Conservation (phyloP, 2,329 filamentous ascomycete genomes). For the Penicillium brevicompactum region DNA sequence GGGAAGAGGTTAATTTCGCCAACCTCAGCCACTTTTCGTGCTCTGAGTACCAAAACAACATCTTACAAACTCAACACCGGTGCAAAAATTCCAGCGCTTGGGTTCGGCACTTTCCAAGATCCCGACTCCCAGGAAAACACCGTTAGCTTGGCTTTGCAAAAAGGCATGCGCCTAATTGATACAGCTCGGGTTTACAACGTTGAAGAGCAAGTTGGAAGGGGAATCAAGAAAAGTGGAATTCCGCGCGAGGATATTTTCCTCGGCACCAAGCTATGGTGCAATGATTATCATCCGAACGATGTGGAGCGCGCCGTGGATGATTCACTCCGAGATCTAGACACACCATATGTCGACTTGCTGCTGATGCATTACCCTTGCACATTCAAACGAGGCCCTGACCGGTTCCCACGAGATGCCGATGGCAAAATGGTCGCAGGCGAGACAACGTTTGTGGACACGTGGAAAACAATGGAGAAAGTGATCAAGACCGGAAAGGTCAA, state of each 20-base stretch:
- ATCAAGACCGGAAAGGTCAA: slow-evolving; percentile 26
- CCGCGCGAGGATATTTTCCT: slow-evolving; percentile 49
- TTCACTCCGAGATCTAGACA: slow-evolving; percentile 60
- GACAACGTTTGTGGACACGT: slow-evolving; percentile 50
- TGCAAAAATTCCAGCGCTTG: slow-evolving; percentile 59
- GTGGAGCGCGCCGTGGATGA: slow-evolving; percentile 62
- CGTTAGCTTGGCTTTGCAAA: slow-evolving; percentile 39
- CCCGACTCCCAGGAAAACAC: slow-evolving; percentile 47
- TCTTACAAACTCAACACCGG: slow-evolving; percentile 56
- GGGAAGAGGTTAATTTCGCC: too few relatives aligned
- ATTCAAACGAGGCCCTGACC: slow-evolving; percentile 13
- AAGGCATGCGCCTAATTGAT: slow-evolving; percentile 41
- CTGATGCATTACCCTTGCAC: slow-evolving; percentile 58
- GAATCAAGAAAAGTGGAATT: slow-evolving; percentile 63
- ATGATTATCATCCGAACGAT: slow-evolving; percentile 56
- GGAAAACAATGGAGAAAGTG: slow-evolving; percentile 33
- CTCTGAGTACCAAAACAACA: background rate
- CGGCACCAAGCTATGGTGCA: slow-evolving; percentile 64
- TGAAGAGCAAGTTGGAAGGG: slow-evolving; percentile 63
- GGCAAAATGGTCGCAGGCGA: slow-evolving; percentile 51
- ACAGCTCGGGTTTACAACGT: slow-evolving; percentile 42
- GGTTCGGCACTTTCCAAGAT: slow-evolving; percentile 55
- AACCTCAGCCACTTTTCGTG: too few relatives aligned
- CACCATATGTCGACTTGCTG: slow-evolving; percentile 66
- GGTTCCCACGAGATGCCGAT: slow-evolving; percentile 56